Base-by-base conservation (phyloP, 2,329 filamentous ascomycete genomes). In the Boeremia lycopersici region DNA sequence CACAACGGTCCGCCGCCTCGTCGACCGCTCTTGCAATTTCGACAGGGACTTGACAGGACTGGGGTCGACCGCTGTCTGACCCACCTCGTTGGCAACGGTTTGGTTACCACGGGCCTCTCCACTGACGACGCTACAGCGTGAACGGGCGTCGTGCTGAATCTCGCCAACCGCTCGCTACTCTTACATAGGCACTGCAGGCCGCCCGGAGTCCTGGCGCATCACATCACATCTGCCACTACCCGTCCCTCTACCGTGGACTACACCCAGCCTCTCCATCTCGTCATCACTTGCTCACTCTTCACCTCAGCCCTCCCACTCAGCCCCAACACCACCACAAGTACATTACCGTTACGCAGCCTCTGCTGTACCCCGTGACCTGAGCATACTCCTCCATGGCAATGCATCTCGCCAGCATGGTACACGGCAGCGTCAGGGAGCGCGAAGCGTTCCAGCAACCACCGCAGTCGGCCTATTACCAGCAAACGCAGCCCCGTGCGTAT, bases 341-440 rank as follows among this genome's bases (percentile, higher is more conserved):
- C 41, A 41, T 47, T 28, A 42, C 57, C 51, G 66, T 72, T 71
- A 68, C 71, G 66, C 71, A 71, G 59, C 59, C 64, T 58, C 70
- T 69, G 69, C 62, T 61, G 70, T 74, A 65, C 60, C 69, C 62
- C 61, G 65, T 68, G 61, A 65, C 60, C 47, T 48, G 46, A 39
- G 35, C 45, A 5, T 23, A 23, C 41, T 62, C 59, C 59, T 71
- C 61, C 57, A 74, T 73, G 70, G 71, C 70, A 60, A 77, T 77
- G 75, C 75, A 77, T 67, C 71, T 77, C 63, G 72, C 75, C 66
- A 77, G 70, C 60, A 77, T 77, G 74, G 73, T 76, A 65, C 73
- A 76, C 73, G 71, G 69, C 68, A 75, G 69, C 65, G 74, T 73
- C 58, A 67, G 74, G 62, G 73, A 75, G 61, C 73, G 68, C 56